A percentile compares a stretch with the other conserved stretches of the same genome.
These are phyloP conservation scores for Chloranthus sessilifolius DNA, from an alignment of 164 flowering plant species.

Conservation along the genomic window DNA sequence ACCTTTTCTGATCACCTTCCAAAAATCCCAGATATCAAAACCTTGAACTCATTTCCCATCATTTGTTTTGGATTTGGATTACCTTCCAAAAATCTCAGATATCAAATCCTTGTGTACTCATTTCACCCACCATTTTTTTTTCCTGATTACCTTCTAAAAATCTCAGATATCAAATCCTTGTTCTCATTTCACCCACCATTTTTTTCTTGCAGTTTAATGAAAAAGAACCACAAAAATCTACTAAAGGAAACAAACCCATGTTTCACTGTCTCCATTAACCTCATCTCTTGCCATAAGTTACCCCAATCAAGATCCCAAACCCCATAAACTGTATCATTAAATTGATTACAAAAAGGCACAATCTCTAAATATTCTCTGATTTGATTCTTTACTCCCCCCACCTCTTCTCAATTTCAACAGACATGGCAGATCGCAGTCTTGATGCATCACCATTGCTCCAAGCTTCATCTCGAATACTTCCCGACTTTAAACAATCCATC, in stretches of 20 bases:
- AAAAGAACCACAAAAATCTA: no score
- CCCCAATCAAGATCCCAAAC: not conserved
- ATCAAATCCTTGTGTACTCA: no score
- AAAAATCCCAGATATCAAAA: not conserved
- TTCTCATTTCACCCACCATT: no score
- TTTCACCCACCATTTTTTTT: no score
- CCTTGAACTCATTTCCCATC: not conserved
- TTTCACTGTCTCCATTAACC: constrained; percentile 5
- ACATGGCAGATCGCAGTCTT: constrained; percentile 40
- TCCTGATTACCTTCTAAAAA: no score
- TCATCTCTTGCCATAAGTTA: no score
- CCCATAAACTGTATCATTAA: not conserved
- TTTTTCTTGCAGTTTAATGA: no score
- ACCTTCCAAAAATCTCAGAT: no score
- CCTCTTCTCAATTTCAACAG: constrained; percentile 1
- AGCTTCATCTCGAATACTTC: constrained; percentile 34
- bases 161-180: no score
- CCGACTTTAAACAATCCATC: constrained; percentile 56
- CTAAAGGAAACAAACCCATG: not conserved
- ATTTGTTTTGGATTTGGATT: no score
- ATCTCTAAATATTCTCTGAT: constrained; percentile 6
- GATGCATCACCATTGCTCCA: constrained; percentile 30
- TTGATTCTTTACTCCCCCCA: not conserved
- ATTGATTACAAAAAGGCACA: not conserved
- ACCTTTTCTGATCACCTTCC: not conserved